Evolutionary conservation across 129 eudicot species (phyloP).

Genomic region (carrot (Daucus carota)): DH1_v3.0 NC_030382.2:44859501-44860000

Average conservation of each 20-base stretch:
- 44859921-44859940: too few species aligned
- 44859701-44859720: constrained; percentile 58
- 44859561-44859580: constrained; percentile 69
- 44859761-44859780: constrained; percentile 68
- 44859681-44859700: constrained; percentile 60
- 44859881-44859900: not conserved
- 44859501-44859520: constrained; percentile 82
- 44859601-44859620: constrained; percentile 45
- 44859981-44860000: constrained; percentile 93
- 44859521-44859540: constrained; percentile 85
- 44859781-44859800: constrained; percentile 52
- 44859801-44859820: constrained; percentile 39
- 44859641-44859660: constrained; percentile 69
- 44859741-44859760: constrained; percentile 74
- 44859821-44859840: constrained; percentile 88
- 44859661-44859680: constrained; percentile 62
- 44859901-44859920: not conserved
- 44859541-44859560: constrained; percentile 92
- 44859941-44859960: too few species aligned
- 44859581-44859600: constrained; percentile 29
- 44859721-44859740: constrained; percentile 83
- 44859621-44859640: constrained; percentile 58
- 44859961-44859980: constrained; percentile 54
- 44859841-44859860: constrained; percentile 72
- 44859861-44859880: not conserved